These are phyloP conservation scores for Candida jianshihensis DNA, from an alignment of 805 yeast genomes.

Conservation along the genomic window DNA sequence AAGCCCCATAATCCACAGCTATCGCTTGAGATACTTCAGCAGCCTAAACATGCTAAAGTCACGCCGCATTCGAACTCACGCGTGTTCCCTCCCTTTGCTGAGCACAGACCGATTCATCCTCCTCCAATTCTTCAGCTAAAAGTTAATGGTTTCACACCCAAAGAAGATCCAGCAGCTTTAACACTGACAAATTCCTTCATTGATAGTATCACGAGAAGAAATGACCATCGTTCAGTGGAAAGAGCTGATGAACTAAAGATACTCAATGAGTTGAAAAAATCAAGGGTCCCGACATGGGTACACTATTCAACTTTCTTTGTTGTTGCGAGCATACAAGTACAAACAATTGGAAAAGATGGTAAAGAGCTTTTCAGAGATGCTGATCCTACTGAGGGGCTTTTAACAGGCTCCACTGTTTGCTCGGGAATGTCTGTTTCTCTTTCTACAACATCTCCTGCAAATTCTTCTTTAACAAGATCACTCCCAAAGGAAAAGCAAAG, in stretches of 20 bases:
- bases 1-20: slow-evolving; percentile 15
- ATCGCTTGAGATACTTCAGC: slow-evolving; percentile 20
- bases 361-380: slow-evolving; percentile 1
- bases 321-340: slow-evolving; percentile 11
- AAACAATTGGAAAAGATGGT: not conserved
- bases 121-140: slow-evolving; percentile 25
- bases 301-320: slow-evolving; percentile 23
- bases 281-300: slow-evolving; percentile 18
- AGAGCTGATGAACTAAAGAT: slow-evolving; percentile 16
- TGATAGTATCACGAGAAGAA: slow-evolving; percentile 1
- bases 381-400: slow-evolving; percentile 11
- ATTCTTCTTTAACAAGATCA: slow-evolving; percentile 5
- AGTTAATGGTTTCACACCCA: slow-evolving; percentile 11
- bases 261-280: slow-evolving; percentile 10
- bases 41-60: slow-evolving; percentile 26
- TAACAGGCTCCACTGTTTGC: slow-evolving; percentile 19
- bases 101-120: slow-evolving; percentile 28
- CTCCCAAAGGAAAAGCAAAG: slow-evolving; percentile 12
- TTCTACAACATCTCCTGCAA: slow-evolving; percentile 9
- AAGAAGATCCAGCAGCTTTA: slow-evolving; percentile 3
- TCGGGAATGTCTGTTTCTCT: slow-evolving; percentile 21
- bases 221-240: slow-evolving; percentile 13
- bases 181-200: slow-evolving; percentile 10
- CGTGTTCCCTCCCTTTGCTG: slow-evolving; percentile 22
- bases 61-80: slow-evolving; percentile 17